Base-by-base conservation (phyloP, 2,329 filamentous ascomycete genomes). In the Pyricularia grisea region DNA sequence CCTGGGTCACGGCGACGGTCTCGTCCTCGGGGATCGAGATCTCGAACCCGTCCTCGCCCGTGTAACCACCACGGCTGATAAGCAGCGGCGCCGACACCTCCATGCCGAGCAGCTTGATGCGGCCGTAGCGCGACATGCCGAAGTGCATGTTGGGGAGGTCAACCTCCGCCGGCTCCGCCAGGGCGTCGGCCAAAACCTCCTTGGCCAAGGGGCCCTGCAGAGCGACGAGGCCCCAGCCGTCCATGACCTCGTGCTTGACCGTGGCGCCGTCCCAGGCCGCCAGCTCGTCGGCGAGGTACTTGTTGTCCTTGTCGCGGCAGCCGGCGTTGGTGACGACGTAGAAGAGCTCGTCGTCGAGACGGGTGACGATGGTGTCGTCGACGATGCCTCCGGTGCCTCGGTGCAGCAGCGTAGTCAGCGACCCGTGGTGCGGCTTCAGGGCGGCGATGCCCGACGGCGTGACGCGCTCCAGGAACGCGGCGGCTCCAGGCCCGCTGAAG, bases 21-120 rank as follows among this genome's bases (percentile, higher is more conserved):
- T 89, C 86, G 28, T 84, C 84, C 0, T 87, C 85, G 0, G 90
- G 88, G 74, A 97, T 91, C 60, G 92, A 95, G 75, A 99, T 92
- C 82, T 99, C 95, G 80, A 99, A 99, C 61, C 95, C 95, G 78
- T 99, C 95, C 82, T 99, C 95, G 70, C 95, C 95, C 0, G 95
- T 99, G 83, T 99, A 99, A 4, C 95, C 95, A 65, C 91, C 95
- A 71, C 95, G 88, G 77, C 90, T 94, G 76, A 97, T 89, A 67
- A 97, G 85, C 66, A 95, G 75, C 77, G 72, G 84, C 79, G 71
- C 84, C 74, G 71, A 83, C 74, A 76, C 70, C 69, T 76, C 73
- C 20, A 63, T 9, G 55, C 84, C 85, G 64, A 85, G 85, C 14
- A 92, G 82, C 71, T 84, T 86, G 68, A 97, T 81, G 72, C 86